These are phyloP conservation scores for Nigrospora osmanthi DNA, from an alignment of 2,329 filamentous ascomycete genomes.

Conservation along the genomic window DNA sequence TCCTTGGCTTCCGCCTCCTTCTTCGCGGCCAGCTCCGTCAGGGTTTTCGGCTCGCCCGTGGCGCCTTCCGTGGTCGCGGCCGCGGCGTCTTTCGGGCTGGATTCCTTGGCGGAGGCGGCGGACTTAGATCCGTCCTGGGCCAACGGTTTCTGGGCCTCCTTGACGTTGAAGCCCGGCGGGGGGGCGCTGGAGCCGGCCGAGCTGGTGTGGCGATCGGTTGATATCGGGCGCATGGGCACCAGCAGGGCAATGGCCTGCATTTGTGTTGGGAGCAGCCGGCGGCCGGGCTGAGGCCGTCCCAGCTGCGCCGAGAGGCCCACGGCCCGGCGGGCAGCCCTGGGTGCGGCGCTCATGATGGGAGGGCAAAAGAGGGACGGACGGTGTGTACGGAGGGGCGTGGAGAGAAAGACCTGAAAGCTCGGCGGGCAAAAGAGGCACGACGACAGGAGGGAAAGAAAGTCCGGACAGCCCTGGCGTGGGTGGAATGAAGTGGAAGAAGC, in stretches of 20 bases:
- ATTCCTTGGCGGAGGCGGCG: slow-evolving; percentile 14
- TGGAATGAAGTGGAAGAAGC: too few species aligned
- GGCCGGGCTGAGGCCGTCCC: slow-evolving; percentile 27
- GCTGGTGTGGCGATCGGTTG: slow-evolving; percentile 53
- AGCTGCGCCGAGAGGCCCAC: slow-evolving; percentile 39
- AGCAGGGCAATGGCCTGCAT: slow-evolving; percentile 47
- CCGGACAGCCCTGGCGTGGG: too few species aligned
- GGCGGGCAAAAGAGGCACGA: too few species aligned
- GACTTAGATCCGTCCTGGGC: slow-evolving; percentile 40
- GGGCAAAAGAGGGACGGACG: neutral
- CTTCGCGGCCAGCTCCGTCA: slow-evolving; percentile 55
- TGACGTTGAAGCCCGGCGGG: slow-evolving; percentile 85
- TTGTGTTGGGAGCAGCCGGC: slow-evolving; percentile 34
- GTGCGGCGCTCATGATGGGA: neutral
- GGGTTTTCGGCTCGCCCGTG: slow-evolving; percentile 31
- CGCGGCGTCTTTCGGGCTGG: slow-evolving; percentile 15
- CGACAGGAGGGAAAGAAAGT: too few species aligned
- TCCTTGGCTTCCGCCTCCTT: slow-evolving; percentile 56
- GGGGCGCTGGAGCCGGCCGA: slow-evolving; percentile 49
- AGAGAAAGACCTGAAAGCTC: too few species aligned
- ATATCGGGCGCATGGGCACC: slow-evolving; percentile 46
- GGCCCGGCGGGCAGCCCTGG: slow-evolving; percentile 30
- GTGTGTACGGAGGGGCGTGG: too few species aligned
- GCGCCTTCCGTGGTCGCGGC: neutral
- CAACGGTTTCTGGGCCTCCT: slow-evolving; percentile 80